Evolutionary conservation across 129 eudicot genomes (phyloP).

Genomic region (Heracleum sosnowskyi): DNA sequence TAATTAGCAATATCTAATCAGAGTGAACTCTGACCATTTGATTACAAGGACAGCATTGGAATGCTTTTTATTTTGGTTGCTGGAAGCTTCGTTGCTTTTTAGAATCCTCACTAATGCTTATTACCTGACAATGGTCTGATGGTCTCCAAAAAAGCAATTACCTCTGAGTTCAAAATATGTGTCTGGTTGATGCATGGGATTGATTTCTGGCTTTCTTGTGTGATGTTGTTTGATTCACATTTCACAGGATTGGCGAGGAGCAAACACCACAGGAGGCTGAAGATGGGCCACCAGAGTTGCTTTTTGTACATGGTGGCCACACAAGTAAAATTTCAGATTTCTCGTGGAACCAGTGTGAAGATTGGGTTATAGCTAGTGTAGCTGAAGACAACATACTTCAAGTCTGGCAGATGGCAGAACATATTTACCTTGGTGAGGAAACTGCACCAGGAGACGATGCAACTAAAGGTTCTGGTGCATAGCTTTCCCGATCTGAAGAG

Average conservation of each 20-base stretch:
- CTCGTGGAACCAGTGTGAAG: slow-evolving; percentile 97
- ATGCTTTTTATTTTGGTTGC: neutral
- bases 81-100: neutral
- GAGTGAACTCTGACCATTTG: neutral
- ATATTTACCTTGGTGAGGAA: slow-evolving; percentile 79
- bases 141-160: neutral
- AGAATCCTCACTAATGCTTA: neutral
- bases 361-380: slow-evolving; percentile 88
- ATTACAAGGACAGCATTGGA: neutral
- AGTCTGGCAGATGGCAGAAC: slow-evolving; percentile 99
- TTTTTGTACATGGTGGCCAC: slow-evolving; percentile 91
- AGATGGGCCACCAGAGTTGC: slow-evolving; percentile 95
- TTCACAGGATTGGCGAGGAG: slow-evolving; percentile 60
- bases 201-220: neutral
- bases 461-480: slow-evolving; percentile 15
- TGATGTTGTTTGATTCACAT: neutral
- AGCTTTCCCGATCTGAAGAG: neutral
- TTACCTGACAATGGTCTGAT: neutral
- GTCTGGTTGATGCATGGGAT: neutral
- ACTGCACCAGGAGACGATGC: slow-evolving; percentile 60
- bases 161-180: neutral
- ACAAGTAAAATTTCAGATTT: slow-evolving; percentile 83
- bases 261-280: slow-evolving; percentile 86
- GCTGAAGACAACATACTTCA: slow-evolving; percentile 92
- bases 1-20: neutral